Evolutionary conservation across 306 rosid species (phyloP).

Genomic region (Begonia peltatifolia): DNA sequence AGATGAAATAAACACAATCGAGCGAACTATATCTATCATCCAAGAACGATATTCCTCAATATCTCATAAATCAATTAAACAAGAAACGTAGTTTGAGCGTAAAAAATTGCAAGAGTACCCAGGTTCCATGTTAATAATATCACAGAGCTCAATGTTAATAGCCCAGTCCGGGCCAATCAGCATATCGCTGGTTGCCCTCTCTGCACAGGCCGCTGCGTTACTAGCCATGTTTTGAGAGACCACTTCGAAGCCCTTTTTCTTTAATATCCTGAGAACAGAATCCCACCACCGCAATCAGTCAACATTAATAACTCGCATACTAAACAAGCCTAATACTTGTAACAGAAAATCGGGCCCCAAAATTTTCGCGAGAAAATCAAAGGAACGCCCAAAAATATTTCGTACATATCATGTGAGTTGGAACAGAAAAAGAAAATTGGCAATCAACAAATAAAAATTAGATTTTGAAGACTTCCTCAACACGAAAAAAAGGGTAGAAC

Average conservation of each 20-base stretch:
- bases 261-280: not conserved
- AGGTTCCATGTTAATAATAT: constrained; percentile 71
- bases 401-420: too few relatives aligned
- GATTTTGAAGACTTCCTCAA: too few relatives aligned
- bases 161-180: constrained; percentile 98
- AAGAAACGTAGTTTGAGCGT: not conserved
- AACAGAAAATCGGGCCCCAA: not conserved
- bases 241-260: not conserved
- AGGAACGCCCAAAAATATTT: not conserved
- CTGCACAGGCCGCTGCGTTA: constrained; percentile 58
- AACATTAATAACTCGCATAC: not conserved
- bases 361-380: not conserved
- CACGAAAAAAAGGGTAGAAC: too few relatives aligned
- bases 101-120: constrained; percentile 24
- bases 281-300: not conserved
- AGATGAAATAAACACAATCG: too few relatives aligned
- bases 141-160: constrained; percentile 80
- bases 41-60: too few relatives aligned
- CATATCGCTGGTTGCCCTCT: constrained; percentile 96
- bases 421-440: not conserved
- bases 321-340: not conserved
- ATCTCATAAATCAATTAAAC: not conserved
- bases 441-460: not conserved
- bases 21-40: too few relatives aligned
- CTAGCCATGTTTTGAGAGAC: constrained; percentile 42